Evolutionary conservation across 306 rosid genomes (phyloP), one percentile per base, ranked within the genome.

Genomic region (Mucuna pruriens): DNA sequence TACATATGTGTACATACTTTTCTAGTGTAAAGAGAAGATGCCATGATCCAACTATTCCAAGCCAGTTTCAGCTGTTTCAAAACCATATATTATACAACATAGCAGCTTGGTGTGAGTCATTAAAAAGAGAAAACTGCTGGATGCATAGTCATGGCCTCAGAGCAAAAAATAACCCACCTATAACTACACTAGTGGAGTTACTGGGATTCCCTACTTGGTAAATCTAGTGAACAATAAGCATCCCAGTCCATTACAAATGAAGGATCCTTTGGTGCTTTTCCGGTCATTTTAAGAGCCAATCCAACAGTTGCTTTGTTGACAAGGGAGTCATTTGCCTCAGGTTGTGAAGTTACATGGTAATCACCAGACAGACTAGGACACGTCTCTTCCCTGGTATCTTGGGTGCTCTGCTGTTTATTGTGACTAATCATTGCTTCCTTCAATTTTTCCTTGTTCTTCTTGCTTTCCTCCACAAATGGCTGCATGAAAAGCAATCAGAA

Each of bases 381-480:
- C 68, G 80, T 71, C 61, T 40, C 85, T 2, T 29, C 61, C 71
- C 2, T 71, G 39, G 20, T 7, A 19, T 62, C 72, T 71, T 63
- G 19, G 34, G 2, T 39, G 40, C 8, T 71, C 45, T 49, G 71
- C 78, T 74, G 25, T 69, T 45, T 60, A 69, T 33, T 57, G 33
- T 11, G 2, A 29, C 17, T 17, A 16, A 55, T 77, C 78, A 55
- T 72, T 45, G 62, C 83, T 49, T 58, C 71, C 84, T 76, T 83
- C 12, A 22, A 15, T 40, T 68, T 65, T 51, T 68, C 87, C 54
- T 62, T 80, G 46, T 52, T 80, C 86, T 77, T 80, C 55, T 42
- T 84, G 84, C 84, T 80, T 81, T 67, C 84, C 42, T 84, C 86
- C 69, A 77, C 61, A 51, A 73, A 87, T 33, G 84, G 86, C 90